These are phyloP conservation scores for Medicago ruthenica DNA, from an alignment of 306 rosid genomes.

Conservation along the genomic window DNA sequence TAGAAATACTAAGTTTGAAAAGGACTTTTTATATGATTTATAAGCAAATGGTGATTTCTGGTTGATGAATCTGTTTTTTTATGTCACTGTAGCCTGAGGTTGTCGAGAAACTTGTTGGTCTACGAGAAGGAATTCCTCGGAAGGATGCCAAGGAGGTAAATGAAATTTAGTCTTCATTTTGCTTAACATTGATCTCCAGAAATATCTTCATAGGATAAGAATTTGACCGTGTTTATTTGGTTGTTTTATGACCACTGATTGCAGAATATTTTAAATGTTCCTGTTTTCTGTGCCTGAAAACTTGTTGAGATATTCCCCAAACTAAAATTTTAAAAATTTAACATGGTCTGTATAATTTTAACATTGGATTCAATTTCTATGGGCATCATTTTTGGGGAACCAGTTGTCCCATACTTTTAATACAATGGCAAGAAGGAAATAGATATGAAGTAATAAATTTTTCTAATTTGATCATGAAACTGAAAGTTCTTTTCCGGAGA, in stretches of 20 bases:
- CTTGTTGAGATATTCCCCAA: constrained; percentile 7
- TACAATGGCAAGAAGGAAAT: neutral
- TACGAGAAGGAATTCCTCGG: constrained; percentile 95
- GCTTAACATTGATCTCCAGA: constrained; percentile 23
- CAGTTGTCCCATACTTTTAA: neutral
- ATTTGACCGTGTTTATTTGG: constrained; percentile 14
- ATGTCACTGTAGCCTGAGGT: constrained; percentile 77
- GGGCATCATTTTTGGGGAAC: neutral
- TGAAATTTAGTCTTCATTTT: constrained; percentile 29
- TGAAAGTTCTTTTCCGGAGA: neutral
- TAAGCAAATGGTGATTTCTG: constrained; percentile 15
- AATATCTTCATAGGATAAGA: neutral
- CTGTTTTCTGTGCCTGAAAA: constrained; percentile 6
- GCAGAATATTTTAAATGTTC: constrained; percentile 22
- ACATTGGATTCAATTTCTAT: constrained; percentile 15
- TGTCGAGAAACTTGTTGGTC: constrained; percentile 92
- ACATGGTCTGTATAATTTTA: neutral
- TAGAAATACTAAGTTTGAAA: neutral
- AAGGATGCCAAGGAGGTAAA: constrained; percentile 99
- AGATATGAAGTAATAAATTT: neutral
- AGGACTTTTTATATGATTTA: neutral
- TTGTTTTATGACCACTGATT: constrained; percentile 7
- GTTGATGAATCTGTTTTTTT: constrained; percentile 38
- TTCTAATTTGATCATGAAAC: constrained; percentile 1
- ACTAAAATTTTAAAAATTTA: constrained; percentile 13